Evolutionary conservation across 2,329 filamentous ascomycete species (phyloP), one percentile per base, ranked within the genome.

Genomic region (Delphinella strobiligena): DNA sequence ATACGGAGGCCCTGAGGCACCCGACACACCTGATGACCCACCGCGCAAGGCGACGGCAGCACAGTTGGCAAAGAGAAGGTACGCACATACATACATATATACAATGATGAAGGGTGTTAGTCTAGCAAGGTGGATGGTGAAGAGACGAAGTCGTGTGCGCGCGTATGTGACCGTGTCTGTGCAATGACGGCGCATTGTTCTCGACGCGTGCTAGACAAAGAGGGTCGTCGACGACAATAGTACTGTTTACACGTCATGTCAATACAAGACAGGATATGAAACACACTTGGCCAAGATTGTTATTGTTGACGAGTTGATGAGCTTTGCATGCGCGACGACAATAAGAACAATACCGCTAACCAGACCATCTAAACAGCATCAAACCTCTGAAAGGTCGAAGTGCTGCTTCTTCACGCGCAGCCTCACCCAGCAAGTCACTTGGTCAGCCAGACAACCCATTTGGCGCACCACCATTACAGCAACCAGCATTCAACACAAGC

Each of bases 61-160:
- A 7, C 45, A 47, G 37, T 16, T 47, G 40, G 45, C 45, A 36
- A 37, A 43, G 31, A 38, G 45, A 44, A 45, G 33, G 45, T 47
- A 31, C 37, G 44, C 35, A 14, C 31, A 11, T 37, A 34, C 15
- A 37, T 34, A 15, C 40, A n/a, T n/a, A n/a, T n/a, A n/a, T n/a
- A n/a, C n/a, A n/a, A n/a, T n/a, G n/a, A n/a, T n/a, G n/a, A n/a
- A n/a, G n/a, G n/a, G n/a, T n/a, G n/a, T n/a, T n/a, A n/a, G n/a
- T n/a, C n/a, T n/a, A n/a, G n/a, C n/a, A n/a, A n/a, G n/a, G n/a
- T n/a, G n/a, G n/a, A n/a, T n/a, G n/a, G n/a, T n/a, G n/a, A n/a
- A n/a, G n/a, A n/a, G n/a, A n/a, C n/a, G n/a, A n/a, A n/a, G n/a
- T n/a, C n/a, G n/a, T n/a, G n/a, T n/a, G n/a, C n/a, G n/a, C n/a